These are phyloP conservation scores for Rhizoctonia solani DNA, from an alignment of 1,284 basidiomycete species.

Conservation along the genomic window DNA sequence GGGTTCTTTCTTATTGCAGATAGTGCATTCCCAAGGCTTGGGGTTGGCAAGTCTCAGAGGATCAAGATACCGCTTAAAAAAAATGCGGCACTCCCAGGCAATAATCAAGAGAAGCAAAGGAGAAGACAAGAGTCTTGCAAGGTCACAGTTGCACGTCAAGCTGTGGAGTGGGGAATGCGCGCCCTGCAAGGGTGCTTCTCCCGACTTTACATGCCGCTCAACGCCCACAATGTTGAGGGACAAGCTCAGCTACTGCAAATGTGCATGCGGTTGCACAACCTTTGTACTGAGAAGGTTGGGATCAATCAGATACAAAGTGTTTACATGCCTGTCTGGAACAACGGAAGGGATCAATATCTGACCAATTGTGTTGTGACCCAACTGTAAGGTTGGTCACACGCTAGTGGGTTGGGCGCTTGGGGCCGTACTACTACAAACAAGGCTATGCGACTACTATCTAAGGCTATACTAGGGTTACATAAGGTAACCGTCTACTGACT, in stretches of 20 bases:
- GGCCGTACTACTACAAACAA: too few relatives aligned
- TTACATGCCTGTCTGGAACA: not conserved
- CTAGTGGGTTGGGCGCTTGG: too few relatives aligned
- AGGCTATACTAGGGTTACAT: too few relatives aligned
- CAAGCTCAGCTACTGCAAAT: not conserved
- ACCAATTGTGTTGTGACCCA: not conserved
- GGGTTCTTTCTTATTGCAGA: conserved; percentile 40
- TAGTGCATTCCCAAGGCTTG: conserved; percentile 51
- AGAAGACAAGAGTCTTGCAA: conserved; percentile 41
- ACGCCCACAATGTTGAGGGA: conserved; percentile 39
- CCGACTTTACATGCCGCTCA: conserved; percentile 47
- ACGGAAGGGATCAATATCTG: not conserved
- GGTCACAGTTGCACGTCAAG: conserved; percentile 50
- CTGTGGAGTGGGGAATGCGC: conserved; percentile 55
- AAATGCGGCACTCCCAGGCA: conserved; percentile 39
- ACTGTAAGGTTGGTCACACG: too few relatives aligned
- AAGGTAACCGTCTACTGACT: too few relatives aligned
- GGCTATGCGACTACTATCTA: too few relatives aligned
- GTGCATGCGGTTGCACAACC: not conserved
- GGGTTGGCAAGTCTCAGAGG: conserved; percentile 42
- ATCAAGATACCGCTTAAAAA: conserved; percentile 51
- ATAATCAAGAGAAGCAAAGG: conserved; percentile 42
- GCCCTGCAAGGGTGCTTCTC: conserved; percentile 52
- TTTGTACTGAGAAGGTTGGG: not conserved
- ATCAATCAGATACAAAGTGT: not conserved